Base-by-base conservation (phyloP, 2,329 filamentous ascomycete genomes). In the Aspergillus eucalypticola region DNA sequence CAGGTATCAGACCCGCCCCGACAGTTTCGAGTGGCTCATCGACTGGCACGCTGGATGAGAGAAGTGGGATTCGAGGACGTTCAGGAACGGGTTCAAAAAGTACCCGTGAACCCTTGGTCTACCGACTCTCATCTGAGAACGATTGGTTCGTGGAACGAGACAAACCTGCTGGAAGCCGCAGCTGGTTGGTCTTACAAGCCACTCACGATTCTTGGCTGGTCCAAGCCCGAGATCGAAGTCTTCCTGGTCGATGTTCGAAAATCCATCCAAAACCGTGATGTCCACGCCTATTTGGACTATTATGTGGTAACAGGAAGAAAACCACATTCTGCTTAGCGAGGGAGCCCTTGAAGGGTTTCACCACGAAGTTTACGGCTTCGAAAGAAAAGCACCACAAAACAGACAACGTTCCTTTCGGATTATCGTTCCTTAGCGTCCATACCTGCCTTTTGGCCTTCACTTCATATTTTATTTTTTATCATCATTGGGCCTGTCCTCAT, bases 1-100 rank as follows among this genome's bases (percentile, higher is more conserved):
- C 80, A 81, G 44, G 76, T 71, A 25, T 56, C 75, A 66, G 66
- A 76, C 73, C 66, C 82, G 68, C 60, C 76, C 39, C 72, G 79
- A 57, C 76, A 85, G 61, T 76, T 84, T 58, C 77, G 82, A 3
- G 78, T 86, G 27, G 83, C 82, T 0, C 80, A 84, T 42, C 79
- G 82, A 46, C 69, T 86, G 35, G 82, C 83, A 60, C 75, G 70
- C 3, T 84, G 80, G 77, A 83, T 87, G 73, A 76, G 80, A 67
- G 79, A 83, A 27, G 80, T 83, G 1, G 86, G 86, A 0, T 88
- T 86, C 59, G 78, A 82, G 2, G 83, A 88, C 57, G 79, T 88
- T 10, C 75, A 83, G 50, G 81, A 84, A 63, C 76, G 78, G 35
- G 69, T 82, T 13, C 79, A 77, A 64, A 86, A 84, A 70, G 76